Percentiles rank a stretch among this genome's conserved stretches.
phyloP scores from a whole-genome alignment of 2,329 filamentous ascomycete genomes.

The Colletotrichum sp. region DNA sequence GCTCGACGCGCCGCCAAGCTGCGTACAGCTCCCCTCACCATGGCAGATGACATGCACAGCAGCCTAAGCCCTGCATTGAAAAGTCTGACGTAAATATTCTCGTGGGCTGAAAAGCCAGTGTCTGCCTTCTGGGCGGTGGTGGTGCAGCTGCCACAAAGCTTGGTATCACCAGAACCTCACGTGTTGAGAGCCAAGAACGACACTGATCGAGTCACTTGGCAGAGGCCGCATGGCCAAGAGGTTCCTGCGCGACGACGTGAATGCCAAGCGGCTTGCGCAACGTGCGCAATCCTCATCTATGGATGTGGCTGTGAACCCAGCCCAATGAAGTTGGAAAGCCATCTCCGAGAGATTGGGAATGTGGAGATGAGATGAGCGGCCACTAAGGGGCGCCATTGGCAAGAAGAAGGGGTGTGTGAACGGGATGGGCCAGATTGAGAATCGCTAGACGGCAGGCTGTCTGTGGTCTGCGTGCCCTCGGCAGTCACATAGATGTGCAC shows the following conservation, averaged over 20 bases:
- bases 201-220: neutral
- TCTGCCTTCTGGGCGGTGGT: neutral
- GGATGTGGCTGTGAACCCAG: neutral
- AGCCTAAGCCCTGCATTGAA: neutral
- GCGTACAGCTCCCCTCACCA: neutral
- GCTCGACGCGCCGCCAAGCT: neutral
- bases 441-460: neutral
- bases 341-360: neutral
- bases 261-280: neutral
- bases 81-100: neutral
- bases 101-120: neutral
- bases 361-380: slow-evolving; percentile 12
- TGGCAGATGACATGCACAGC: neutral
- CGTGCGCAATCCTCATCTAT: neutral
- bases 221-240: neutral
- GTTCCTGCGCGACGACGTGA: neutral
- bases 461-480: neutral
- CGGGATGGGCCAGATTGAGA: neutral
- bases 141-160: slow-evolving; percentile 16
- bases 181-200: neutral
- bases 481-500: neutral
- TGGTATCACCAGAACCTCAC: neutral
- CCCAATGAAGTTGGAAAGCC: neutral
- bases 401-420: neutral
- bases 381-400: neutral